These are phyloP conservation scores for Chlorella variabilis DNA, from an alignment of 163 green algal genomes.

Conservation along the genomic window DNA sequence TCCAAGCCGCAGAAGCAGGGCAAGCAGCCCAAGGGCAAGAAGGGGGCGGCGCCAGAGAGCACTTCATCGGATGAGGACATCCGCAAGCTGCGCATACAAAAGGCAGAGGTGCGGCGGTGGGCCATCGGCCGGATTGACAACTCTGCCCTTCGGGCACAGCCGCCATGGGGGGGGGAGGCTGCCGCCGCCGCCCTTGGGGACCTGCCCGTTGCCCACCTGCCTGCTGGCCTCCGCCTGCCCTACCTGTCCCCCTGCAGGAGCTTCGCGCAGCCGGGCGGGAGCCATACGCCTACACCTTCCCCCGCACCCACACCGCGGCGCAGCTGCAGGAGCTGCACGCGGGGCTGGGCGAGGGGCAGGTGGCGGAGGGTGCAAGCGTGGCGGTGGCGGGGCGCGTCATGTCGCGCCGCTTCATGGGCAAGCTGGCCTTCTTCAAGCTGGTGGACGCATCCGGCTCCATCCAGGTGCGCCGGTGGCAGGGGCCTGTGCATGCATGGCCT, in stretches of 20 bases:
- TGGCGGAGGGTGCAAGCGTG: constrained; percentile 59
- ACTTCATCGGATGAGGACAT: constrained; percentile 74
- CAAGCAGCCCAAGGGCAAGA: constrained; percentile 30
- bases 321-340: constrained; percentile 77
- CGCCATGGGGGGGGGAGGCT: too few relatives aligned
- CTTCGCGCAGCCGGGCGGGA: constrained; percentile 76
- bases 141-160: background rate
- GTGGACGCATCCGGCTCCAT: constrained; percentile 89
- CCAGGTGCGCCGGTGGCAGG: constrained; percentile 62
- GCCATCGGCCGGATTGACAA: constrained; percentile 27
- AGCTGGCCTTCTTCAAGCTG: constrained; percentile 95
- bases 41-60: constrained; percentile 38
- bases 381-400: constrained; percentile 92
- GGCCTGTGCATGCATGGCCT: background rate
- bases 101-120: constrained; percentile 66
- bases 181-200: too few relatives aligned
- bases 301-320: constrained; percentile 85
- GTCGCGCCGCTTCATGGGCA: constrained; percentile 93
- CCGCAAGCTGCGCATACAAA: constrained; percentile 69
- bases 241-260: constrained; percentile 36
- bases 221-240: background rate
- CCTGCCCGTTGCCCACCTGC: too few relatives aligned
- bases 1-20: constrained; percentile 12
- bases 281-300: constrained; percentile 93
- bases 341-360: constrained; percentile 59